Evolutionary conservation across 169 alveolate species (phyloP), one percentile per base, ranked within the genome.

Genomic region (Eimeria zaria): DNA sequence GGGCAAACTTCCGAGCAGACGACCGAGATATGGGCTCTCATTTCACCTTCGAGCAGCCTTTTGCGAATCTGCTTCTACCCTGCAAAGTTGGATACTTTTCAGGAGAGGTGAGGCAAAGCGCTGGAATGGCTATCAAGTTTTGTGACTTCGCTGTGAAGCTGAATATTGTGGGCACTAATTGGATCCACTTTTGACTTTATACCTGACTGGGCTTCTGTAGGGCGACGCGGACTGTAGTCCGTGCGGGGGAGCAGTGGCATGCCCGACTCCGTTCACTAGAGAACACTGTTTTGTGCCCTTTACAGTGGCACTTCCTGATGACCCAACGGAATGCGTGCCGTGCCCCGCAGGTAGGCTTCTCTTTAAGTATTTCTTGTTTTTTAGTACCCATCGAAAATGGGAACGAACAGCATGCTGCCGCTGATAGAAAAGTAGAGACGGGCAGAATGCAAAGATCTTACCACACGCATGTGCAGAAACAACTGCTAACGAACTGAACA

Each of bases 251-350:
- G 33, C 93, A 60, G 58, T 87, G 36, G 93, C 93, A 22, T 87
- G 93, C 48, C 93, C 93, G 60, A 60, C 93, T 22, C 81, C 93
- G 30, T 87, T 71, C 55, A 60, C 81, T 4, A 87, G 44, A 62
- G 93, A 87, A 36, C 81, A 87, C 14, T 87, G 93, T 36, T 87
- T 87, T 27, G 60, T 48, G 18, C 93, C 93, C 8, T 87, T 87
- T 87, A 41, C 93, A 58, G 93, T 87, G 64, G 93, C 93, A 9
- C 93, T 87, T 41, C 93, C 93, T 44, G 81, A 62, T 36, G 81
- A 87, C 48, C 93, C 93, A 9, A 87, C 93, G 4, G 93, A 87
- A 62, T 87, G 93, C 81, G 93, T 87, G 48, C 93, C 93, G 8
- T 87, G 93, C 81, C 93, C 93, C 5, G 93, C 93, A 87, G 93